phyloP scores from a whole-genome alignment of 2,329 filamentous ascomycete species.

The Penicillium sp. region DNA sequence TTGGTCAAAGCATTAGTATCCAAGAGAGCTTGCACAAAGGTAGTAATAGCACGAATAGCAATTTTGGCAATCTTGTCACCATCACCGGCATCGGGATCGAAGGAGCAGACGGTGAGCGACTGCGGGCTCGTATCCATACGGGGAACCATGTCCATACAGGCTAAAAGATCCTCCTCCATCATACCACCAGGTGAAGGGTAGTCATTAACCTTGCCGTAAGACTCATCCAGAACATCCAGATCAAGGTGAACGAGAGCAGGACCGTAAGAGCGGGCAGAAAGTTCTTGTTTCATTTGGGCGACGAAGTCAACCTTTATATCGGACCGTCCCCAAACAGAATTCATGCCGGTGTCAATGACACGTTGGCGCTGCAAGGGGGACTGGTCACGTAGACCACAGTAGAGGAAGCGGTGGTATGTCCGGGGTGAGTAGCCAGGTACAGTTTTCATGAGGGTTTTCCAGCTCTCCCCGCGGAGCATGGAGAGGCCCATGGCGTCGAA shows the following conservation, averaged over 20 bases:
- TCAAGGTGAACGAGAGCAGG: slow-evolving; percentile 39
- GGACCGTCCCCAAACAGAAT: slow-evolving; percentile 31
- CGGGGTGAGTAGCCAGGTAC: slow-evolving; percentile 31
- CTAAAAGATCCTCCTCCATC: slow-evolving; percentile 18
- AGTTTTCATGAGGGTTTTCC: slow-evolving; percentile 32
- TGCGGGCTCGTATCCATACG: slow-evolving; percentile 1
- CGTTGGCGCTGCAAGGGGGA: slow-evolving; percentile 29
- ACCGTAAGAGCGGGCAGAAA: slow-evolving; percentile 11
- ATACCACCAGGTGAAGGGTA: slow-evolving; percentile 39
- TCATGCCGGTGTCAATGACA: slow-evolving; percentile 34
- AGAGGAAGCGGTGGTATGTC: slow-evolving; percentile 23
- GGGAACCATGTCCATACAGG: slow-evolving; percentile 15
- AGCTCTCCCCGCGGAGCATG: slow-evolving; percentile 40
- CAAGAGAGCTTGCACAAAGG: not conserved
- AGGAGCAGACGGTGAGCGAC: slow-evolving; percentile 22
- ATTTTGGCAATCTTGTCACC: slow-evolving; percentile 21
- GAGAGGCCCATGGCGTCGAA: slow-evolving; percentile 41
- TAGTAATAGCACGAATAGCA: slow-evolving; percentile 14
- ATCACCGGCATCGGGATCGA: slow-evolving; percentile 21
- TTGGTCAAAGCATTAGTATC: not conserved
- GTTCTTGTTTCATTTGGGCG: slow-evolving; percentile 7
- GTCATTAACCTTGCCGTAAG: slow-evolving; percentile 39
- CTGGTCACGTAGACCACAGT: slow-evolving; percentile 32
- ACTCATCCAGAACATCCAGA: slow-evolving; percentile 38
- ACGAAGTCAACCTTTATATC: slow-evolving; percentile 19